These are phyloP conservation scores for Ustilago tritici DNA, from an alignment of 1,284 basidiomycete species.

Conservation along the genomic window DNA sequence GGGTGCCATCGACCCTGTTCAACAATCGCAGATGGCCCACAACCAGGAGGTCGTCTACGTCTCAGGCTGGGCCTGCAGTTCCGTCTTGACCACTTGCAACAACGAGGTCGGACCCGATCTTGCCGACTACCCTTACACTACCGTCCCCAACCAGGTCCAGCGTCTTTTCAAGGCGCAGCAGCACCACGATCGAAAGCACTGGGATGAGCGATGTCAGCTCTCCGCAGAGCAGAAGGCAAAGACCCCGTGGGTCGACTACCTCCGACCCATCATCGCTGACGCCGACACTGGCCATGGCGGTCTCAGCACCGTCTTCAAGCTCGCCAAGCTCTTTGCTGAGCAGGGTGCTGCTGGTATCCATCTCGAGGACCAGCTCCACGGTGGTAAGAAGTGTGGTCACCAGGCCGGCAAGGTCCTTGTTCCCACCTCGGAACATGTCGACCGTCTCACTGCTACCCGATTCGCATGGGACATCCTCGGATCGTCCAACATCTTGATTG, in stretches of 20 bases:
- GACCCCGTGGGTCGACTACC: conserved; percentile 68
- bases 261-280: conserved; percentile 69
- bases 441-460: conserved; percentile 83
- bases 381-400: conserved; percentile 79
- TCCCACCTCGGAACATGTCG: conserved; percentile 85
- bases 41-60: conserved; percentile 95
- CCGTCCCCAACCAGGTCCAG: conserved; percentile 80
- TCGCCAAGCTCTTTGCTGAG: conserved; percentile 69
- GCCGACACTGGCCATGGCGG: conserved; percentile 69
- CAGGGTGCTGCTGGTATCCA: conserved; percentile 71
- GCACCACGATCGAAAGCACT: conserved; percentile 69
- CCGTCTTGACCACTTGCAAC: conserved; percentile 77
- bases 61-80: conserved; percentile 94
- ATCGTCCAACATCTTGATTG: conserved; percentile 87
- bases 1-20: conserved; percentile 80
- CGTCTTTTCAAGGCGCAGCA: conserved; percentile 69
- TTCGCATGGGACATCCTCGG: conserved; percentile 90
- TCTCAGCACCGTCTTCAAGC: conserved; percentile 67
- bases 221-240: conserved; percentile 58
- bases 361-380: conserved; percentile 69
- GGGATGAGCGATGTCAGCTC: conserved; percentile 65
- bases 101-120: conserved; percentile 98
- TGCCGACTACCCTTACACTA: conserved; percentile 93
- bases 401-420: conserved; percentile 93
- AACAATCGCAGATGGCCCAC: conserved; percentile 96